Evolutionary conservation across 2,329 filamentous ascomycete genomes (phyloP).

Genomic region (Talaromyces marneffei): DNA sequence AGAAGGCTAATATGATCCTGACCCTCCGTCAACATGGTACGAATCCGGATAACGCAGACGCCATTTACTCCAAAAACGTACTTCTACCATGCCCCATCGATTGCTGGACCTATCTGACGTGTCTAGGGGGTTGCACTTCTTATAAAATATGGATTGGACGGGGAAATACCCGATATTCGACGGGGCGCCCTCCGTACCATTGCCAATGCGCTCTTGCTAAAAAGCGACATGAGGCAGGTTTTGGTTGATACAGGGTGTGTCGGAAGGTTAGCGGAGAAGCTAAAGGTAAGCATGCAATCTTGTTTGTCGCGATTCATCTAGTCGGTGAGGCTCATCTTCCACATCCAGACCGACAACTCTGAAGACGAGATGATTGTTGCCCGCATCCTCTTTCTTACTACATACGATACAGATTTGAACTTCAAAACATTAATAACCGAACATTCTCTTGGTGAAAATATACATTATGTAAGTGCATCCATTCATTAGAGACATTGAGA

Average conservation of each 20-base stretch:
- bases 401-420: conserved; percentile 67
- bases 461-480: conserved; percentile 47
- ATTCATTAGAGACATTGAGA: not conserved
- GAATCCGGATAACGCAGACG: conserved; percentile 63
- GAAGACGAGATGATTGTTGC: conserved; percentile 83
- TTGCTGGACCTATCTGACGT: conserved; percentile 11
- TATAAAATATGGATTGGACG: conserved; percentile 66
- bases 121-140: conserved; percentile 68
- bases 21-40: conserved; percentile 75
- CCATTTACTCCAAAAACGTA: conserved; percentile 78
- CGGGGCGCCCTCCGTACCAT: conserved; percentile 74
- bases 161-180: conserved; percentile 56
- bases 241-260: conserved; percentile 67
- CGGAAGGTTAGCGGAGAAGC: conserved; percentile 60
- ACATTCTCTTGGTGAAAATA: conserved; percentile 60
- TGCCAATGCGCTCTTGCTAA: conserved; percentile 75
- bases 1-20: conserved; percentile 42
- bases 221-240: conserved; percentile 61
- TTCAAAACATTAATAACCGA: conserved; percentile 61
- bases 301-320: not conserved
- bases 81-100: not conserved
- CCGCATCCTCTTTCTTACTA: conserved; percentile 73
- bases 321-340: not conserved
- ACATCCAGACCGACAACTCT: conserved; percentile 54
- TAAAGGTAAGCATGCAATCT: conserved; percentile 48